A percentile compares a stretch with the other conserved stretches of the same genome.
Conservation (phyloP, 306 rosid species). For the Cicer bijugum region DNA sequence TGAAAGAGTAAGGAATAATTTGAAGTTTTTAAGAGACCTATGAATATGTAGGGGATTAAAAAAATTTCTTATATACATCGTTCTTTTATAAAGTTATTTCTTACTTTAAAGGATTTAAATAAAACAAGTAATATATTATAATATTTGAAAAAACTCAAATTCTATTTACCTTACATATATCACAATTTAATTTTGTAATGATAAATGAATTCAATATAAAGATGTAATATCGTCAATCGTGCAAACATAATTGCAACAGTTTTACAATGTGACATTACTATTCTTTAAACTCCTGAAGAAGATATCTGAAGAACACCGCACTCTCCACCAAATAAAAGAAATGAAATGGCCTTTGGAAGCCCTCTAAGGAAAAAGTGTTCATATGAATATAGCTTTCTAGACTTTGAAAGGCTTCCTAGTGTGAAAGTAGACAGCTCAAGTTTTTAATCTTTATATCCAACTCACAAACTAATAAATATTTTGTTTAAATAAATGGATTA, state of each 20-base stretch:
- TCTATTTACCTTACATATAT: too few relatives aligned
- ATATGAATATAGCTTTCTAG: slow-evolving; percentile 30
- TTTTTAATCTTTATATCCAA: not conserved
- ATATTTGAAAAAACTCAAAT: too few relatives aligned
- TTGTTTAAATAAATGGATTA: not conserved
- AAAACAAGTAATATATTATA: too few relatives aligned
- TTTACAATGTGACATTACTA: not conserved
- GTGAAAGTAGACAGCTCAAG: slow-evolving; percentile 43
- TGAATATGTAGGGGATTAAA: too few relatives aligned
- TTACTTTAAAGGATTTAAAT: too few relatives aligned
- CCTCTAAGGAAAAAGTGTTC: slow-evolving; percentile 38
- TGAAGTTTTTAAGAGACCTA: too few relatives aligned
- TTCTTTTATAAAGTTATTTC: too few relatives aligned
- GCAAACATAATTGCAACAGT: not conserved
- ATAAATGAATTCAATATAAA: too few relatives aligned
- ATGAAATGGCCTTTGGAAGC: slow-evolving; percentile 44
- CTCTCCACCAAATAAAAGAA: not conserved
- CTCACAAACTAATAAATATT: not conserved
- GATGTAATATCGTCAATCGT: too few relatives aligned
- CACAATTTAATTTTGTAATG: too few relatives aligned
- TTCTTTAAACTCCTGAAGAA: not conserved
- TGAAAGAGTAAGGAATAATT: too few relatives aligned
- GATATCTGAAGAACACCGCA: not conserved
- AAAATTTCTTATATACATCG: too few relatives aligned
- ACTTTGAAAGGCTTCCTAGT: slow-evolving; percentile 43